Evolutionary conservation across 257 asterid genomes (phyloP).

Genomic region (Gentiana straminea): DNA sequence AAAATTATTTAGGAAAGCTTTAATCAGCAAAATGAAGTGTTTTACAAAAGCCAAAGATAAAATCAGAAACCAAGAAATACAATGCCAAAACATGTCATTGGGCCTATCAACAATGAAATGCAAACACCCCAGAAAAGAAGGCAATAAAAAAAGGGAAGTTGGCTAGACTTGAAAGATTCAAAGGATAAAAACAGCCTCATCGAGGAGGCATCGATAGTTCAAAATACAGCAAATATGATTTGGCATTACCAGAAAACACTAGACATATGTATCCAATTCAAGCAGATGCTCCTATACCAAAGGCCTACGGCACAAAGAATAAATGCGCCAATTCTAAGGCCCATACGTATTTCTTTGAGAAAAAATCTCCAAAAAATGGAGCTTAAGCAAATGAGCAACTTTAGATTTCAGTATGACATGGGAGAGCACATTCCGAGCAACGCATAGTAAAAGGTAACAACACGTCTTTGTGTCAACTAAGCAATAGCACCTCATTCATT

Average conservation of each 20-base stretch:
- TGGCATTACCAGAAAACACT: not conserved
- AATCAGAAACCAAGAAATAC: too few relatives aligned
- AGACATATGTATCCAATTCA: constrained; percentile 11
- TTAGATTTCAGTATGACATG: constrained; percentile 28
- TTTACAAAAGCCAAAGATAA: too few relatives aligned
- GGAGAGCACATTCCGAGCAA: constrained; percentile 37
- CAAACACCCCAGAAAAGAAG: too few relatives aligned
- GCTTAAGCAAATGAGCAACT: constrained; percentile 35
- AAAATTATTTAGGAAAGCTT: too few relatives aligned
- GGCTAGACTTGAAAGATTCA: not conserved
- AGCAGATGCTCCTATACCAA: constrained; percentile 58
- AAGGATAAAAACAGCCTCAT: too few relatives aligned
- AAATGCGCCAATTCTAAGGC: constrained; percentile 73
- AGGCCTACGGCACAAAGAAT: constrained; percentile 75
- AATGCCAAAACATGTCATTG: too few relatives aligned
- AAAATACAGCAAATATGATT: not conserved
- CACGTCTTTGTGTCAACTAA: constrained; percentile 10
- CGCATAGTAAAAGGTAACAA: constrained; percentile 8
- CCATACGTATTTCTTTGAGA: constrained; percentile 45
- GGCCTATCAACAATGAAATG: too few relatives aligned
- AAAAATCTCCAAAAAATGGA: constrained; percentile 25
- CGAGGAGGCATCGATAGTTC: not conserved
- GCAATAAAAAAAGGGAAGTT: too few relatives aligned
- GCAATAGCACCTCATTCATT: not conserved
- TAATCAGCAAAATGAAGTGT: too few relatives aligned